Evolutionary conservation across 257 asterid genomes (phyloP), one percentile per base, ranked within the genome.

Genomic region (Nyctanthes arbortristis): DNA sequence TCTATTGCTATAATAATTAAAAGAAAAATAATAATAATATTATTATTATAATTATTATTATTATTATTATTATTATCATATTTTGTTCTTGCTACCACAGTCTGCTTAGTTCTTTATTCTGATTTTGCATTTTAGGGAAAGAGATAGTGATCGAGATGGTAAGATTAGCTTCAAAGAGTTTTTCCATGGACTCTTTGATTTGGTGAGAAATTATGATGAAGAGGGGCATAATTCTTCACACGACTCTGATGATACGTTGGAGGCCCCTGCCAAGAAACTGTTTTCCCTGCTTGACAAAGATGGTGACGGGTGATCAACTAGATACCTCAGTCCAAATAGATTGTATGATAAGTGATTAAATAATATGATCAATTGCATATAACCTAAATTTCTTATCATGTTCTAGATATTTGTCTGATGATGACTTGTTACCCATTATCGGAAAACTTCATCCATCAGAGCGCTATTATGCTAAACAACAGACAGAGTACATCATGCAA

Each of bases 401-500:
- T 60, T 69, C 76, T 78, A 93, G 99, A 63, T 81, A 79, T 79
- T 79, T 93, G 79, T 87, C 96, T 52, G 96, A 87, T 27, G 69
- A 61, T 59, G 99, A 93, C 72, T 73, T 93, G 79, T 86, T 89
- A 62, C 96, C 96, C 32, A 69, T 91, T 54, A 91, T 91, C 58
- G 96, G 86, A 66, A 91, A 89, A 77, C 85, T 93, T 76, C 99
- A 93, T 78, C 99, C 97, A 3, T 79, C 97, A 6, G 99, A 91
- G 78, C 87, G 67, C 52, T 84, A 91, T 72, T 93, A 91, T 75
- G 97, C 99, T 58, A 86, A 82, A 62, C 99, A 93, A 79, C 99
- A 91, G 77, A 69, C 96, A 4, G 96, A 89, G 37, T 91, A 93
- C 82, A 81, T 89, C 77, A 76, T 89, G 82, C 94, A 86, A 72